Base-by-base conservation (phyloP, 495 filamentous ascomycete species). In the Hypoxylon lienhwacheense region DNA sequence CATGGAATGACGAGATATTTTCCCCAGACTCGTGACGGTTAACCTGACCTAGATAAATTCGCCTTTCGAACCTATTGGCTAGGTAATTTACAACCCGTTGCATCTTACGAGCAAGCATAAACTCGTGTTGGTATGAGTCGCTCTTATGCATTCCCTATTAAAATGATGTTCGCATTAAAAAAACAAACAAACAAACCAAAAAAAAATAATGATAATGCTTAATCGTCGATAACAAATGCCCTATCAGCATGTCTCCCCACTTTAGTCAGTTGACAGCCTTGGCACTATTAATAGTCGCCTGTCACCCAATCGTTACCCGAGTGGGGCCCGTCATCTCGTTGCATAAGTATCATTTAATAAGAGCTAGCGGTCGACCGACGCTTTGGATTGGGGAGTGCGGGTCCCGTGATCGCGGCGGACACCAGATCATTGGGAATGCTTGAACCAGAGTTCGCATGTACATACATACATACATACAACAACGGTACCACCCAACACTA, bases 1-100 rank as follows among this genome's bases (percentile, higher is more conserved):
- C n/a, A n/a, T n/a, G n/a, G 19, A 24, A 55, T 57, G 54, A 57
- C 54, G 54, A 46, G 40, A 57, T 26, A 37, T 39, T n/a, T n/a
- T 40, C 40, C 40, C 40, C 33, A 33, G 32, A 33, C 46, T 45
- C 46, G 54, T 57, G 47, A 57, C 54, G 11, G 33, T 12, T 8
- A 4, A 26, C 5, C 8, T 26, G 24, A 7, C 29, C 6, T 5
- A 3, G n/a, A 28, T 28, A 28, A 28, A 28, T 28, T 10, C 5
- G 25, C 28, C n/a, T n/a, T n/a, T n/a, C n/a, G n/a, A n/a, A n/a
- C n/a, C n/a, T n/a, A n/a, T n/a, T n/a, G n/a, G n/a, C n/a, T n/a
- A n/a, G n/a, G n/a, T n/a, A n/a, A n/a, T n/a, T n/a, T n/a, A n/a
- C n/a, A n/a, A n/a, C n/a, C n/a, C n/a, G n/a, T n/a, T n/a, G n/a